A percentile compares a stretch with the other conserved stretches of the same genome.
Evolutionary conservation across 2,329 filamentous ascomycete species (phyloP).

Genomic region (Daldinia sp.): DNA sequence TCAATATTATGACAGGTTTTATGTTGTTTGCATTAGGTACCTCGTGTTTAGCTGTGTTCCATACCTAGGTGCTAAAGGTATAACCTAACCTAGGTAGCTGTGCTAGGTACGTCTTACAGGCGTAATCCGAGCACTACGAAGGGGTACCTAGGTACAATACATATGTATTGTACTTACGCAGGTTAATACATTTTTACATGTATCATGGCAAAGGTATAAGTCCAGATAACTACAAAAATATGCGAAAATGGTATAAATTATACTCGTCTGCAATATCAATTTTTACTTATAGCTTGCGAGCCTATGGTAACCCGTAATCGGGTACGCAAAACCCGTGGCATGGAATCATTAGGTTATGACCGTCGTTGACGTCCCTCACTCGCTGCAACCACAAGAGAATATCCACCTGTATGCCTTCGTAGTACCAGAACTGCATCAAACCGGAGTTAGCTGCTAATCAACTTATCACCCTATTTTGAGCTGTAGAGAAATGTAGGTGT

Average conservation of each 20-base stretch:
- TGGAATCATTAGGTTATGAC: not conserved
- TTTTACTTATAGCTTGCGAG: not conserved
- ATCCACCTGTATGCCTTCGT: conserved; percentile 6
- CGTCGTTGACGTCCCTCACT: not conserved
- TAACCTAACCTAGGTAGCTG: no score
- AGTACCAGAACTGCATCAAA: not conserved
- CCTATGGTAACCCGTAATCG: conserved; percentile 20
- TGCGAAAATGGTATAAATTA: not conserved
- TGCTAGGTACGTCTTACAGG: not conserved
- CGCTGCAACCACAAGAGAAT: conserved; percentile 3
- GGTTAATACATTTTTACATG: no score
- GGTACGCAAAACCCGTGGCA: conserved; percentile 23
- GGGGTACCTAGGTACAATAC: not conserved
- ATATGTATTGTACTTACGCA: no score
- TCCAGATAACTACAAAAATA: no score
- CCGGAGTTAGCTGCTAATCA: not conserved
- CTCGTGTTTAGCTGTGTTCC: no score
- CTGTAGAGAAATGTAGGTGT: not conserved
- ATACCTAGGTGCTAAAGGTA: no score
- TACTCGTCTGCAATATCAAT: not conserved
- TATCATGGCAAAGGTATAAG: no score
- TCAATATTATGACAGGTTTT: not conserved
- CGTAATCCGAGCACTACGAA: no score
- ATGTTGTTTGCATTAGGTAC: no score
- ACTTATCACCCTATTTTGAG: not conserved